phyloP scores from a whole-genome alignment of 352 stramenopile genomes.

The Pilasporangium apinafurcum region DNA sequence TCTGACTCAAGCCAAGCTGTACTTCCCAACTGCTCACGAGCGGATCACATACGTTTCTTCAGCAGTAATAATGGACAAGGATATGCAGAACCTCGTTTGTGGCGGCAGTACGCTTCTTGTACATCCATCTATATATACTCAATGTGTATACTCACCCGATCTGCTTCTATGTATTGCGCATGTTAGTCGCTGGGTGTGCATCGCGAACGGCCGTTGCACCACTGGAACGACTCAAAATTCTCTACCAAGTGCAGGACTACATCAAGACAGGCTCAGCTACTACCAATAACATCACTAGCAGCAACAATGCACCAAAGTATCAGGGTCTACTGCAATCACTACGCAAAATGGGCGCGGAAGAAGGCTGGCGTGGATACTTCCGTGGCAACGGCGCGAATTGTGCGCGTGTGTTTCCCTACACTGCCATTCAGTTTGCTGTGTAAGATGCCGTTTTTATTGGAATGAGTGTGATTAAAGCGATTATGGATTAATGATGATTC shows the following conservation, averaged over 20 bases:
- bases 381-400: constrained; percentile 80
- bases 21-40: background rate
- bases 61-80: constrained; percentile 20
- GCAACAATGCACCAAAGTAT: constrained; percentile 32
- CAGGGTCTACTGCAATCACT: constrained; percentile 48
- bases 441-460: constrained; percentile 16
- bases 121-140: background rate
- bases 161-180: background rate
- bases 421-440: constrained; percentile 69
- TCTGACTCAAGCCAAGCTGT: too few relatives aligned
- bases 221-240: constrained; percentile 75
- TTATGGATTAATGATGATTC: too few relatives aligned
- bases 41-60: background rate
- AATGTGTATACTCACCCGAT: background rate
- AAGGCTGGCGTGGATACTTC: constrained; percentile 62
- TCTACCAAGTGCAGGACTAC: constrained; percentile 74
- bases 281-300: too few relatives aligned
- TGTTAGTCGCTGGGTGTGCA: constrained; percentile 54
- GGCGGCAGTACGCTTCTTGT: constrained; percentile 46
- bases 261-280: constrained; percentile 12
- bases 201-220: constrained; percentile 66
- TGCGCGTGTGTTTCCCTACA: constrained; percentile 72
- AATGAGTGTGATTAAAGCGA: background rate
- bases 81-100: constrained; percentile 63
- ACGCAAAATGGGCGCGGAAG: constrained; percentile 50